These are phyloP conservation scores for Fusarium multiceps DNA, from an alignment of 2,329 filamentous ascomycete genomes.

Conservation along the genomic window DNA sequence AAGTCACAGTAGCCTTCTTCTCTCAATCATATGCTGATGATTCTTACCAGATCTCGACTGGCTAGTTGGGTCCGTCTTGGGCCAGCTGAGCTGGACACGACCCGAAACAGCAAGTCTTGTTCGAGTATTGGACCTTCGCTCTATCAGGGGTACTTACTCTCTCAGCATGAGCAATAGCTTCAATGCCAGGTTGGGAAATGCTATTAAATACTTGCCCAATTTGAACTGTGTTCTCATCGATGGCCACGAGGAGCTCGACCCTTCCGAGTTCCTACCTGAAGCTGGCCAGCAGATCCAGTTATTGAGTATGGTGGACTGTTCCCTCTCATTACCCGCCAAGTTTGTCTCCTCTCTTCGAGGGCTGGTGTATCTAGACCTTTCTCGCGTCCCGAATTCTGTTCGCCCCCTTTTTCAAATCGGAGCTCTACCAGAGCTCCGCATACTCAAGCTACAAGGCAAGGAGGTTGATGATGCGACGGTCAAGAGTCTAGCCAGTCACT, in stretches of 20 bases:
- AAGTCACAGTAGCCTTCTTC: background rate
- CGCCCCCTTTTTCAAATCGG: slow-evolving; percentile 50
- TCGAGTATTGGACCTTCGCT: slow-evolving; percentile 61
- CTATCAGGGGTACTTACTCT: slow-evolving; percentile 54
- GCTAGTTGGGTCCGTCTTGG: slow-evolving; percentile 60
- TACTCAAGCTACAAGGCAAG: slow-evolving; percentile 63
- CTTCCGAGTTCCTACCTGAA: slow-evolving; percentile 49
- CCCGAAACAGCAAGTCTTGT: slow-evolving; percentile 57
- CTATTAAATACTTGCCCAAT: slow-evolving; percentile 56
- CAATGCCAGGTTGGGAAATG: slow-evolving; percentile 54
- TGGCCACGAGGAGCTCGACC: slow-evolving; percentile 59
- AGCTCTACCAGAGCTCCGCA: slow-evolving; percentile 59
- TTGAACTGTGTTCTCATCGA: slow-evolving; percentile 62
- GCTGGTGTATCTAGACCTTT: slow-evolving; percentile 66
- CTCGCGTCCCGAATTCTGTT: slow-evolving; percentile 60
- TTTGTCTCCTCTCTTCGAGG: slow-evolving; percentile 56
- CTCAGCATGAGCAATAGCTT: slow-evolving; percentile 53
- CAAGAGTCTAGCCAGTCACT: slow-evolving; percentile 50
- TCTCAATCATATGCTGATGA: background rate
- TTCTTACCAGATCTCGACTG: slow-evolving; percentile 58
- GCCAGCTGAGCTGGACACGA: slow-evolving; percentile 51
- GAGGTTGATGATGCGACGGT: slow-evolving; percentile 57
- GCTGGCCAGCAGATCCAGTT: slow-evolving; percentile 43
- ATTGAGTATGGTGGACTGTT: slow-evolving; percentile 59
- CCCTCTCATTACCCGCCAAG: slow-evolving; percentile 52